Percentiles rank a stretch among this genome's conserved stretches.
Conservation (phyloP, 257 asterid species). For the Fraxinus quadrangulata region DNA sequence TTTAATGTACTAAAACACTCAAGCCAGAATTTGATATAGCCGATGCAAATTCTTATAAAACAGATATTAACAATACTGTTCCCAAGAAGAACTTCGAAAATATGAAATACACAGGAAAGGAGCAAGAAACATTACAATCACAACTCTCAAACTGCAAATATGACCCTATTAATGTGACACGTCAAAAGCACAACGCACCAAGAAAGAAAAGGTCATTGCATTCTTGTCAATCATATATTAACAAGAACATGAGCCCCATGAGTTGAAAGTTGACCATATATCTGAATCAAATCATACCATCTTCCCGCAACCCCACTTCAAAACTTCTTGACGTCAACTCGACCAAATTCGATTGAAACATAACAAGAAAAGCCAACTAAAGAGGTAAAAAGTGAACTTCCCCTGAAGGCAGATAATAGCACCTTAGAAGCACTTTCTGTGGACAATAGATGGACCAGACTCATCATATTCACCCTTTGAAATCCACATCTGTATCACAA, state of each 20-base stretch:
- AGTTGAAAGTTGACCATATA: constrained; percentile 3
- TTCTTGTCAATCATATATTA: constrained; percentile 16
- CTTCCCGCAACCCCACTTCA: constrained; percentile 23
- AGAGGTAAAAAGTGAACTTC: constrained; percentile 22
- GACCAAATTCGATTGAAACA: constrained; percentile 22
- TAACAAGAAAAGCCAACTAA: constrained; percentile 22
- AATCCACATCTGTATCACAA: constrained; percentile 48
- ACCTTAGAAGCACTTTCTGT: constrained; percentile 57
- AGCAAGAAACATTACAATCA: constrained; percentile 31
- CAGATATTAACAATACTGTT: constrained; percentile 40
- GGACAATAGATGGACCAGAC: constrained; percentile 56
- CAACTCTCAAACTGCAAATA: constrained; percentile 32
- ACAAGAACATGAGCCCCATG: constrained; percentile 24
- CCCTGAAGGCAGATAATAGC: constrained; percentile 20
- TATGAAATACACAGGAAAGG: background rate
- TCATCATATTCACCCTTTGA: constrained; percentile 52
- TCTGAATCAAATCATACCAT: constrained; percentile 11
- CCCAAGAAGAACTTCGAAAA: constrained; percentile 10
- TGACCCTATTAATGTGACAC: constrained; percentile 30
- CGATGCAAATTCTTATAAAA: constrained; percentile 29
- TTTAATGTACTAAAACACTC: too few species aligned
- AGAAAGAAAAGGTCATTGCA: constrained; percentile 19
- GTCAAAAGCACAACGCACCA: constrained; percentile 23
- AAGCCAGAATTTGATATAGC: background rate
- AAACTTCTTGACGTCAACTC: constrained; percentile 24